Conservation (phyloP, 164 flowering plant genomes). For the Umbilicus rupestris region DNA sequence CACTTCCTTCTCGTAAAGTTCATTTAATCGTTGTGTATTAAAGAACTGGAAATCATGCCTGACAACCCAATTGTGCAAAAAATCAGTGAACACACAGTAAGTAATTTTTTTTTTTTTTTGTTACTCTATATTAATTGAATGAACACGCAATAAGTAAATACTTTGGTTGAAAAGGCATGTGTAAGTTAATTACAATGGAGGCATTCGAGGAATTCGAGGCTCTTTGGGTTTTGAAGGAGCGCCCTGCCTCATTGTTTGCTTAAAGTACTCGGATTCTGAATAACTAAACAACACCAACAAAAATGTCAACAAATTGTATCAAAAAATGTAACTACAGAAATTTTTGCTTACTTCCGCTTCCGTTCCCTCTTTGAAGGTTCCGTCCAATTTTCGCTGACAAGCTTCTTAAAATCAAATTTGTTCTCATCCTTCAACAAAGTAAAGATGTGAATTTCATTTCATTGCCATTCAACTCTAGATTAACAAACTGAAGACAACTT, state of each 20-base stretch:
- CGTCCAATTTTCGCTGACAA: slow-evolving; percentile 90
- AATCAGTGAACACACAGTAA: not conserved
- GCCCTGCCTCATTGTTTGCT: slow-evolving; percentile 97
- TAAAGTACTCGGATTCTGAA: slow-evolving; percentile 89
- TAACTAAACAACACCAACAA: slow-evolving; percentile 32
- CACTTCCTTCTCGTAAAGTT: slow-evolving; percentile 93
- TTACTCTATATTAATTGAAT: too few species aligned
- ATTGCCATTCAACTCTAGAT: not conserved
- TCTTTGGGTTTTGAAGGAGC: slow-evolving; percentile 85
- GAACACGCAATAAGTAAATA: not conserved
- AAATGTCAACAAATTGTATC: not conserved
- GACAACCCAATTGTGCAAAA: not conserved
- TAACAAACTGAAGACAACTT: not conserved
- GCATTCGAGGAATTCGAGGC: slow-evolving; percentile 97
- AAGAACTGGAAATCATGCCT: slow-evolving; percentile 99
- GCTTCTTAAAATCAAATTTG: slow-evolving; percentile 89
- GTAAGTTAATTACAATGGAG: slow-evolving; percentile 15
- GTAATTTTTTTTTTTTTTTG: too few species aligned
- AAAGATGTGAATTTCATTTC: not conserved
- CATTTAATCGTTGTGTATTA: slow-evolving; percentile 75
- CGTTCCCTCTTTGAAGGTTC: slow-evolving; percentile 95
- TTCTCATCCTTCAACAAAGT: slow-evolving; percentile 4
- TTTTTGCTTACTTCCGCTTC: not conserved
- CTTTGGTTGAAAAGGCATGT: not conserved
- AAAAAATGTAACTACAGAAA: not conserved